phyloP scores from a whole-genome alignment of 2,329 filamentous ascomycete species.

The Cercospora zeae-maydis region DNA sequence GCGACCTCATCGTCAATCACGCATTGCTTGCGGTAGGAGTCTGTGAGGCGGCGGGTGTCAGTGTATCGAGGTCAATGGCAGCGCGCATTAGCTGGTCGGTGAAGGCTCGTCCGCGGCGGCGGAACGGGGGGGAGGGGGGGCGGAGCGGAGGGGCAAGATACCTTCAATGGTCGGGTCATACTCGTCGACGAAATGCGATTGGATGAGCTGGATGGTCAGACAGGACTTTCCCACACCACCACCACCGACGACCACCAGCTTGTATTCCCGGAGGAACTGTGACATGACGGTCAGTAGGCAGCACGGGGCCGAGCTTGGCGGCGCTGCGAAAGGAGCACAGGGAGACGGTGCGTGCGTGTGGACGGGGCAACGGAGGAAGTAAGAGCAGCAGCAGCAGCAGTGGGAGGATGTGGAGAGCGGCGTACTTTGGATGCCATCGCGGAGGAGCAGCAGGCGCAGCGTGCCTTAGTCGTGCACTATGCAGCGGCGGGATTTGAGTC shows the following conservation, averaged over 20 bases:
- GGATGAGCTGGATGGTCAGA: slow-evolving; percentile 81
- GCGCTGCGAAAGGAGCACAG: slow-evolving; percentile 1
- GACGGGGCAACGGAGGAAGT: slow-evolving; percentile 7
- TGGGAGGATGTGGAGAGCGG: slow-evolving; percentile 2
- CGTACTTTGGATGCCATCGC: slow-evolving; percentile 37
- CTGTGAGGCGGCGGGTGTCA: slow-evolving; percentile 50
- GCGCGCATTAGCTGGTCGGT: neutral
- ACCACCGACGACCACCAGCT: slow-evolving; percentile 86
- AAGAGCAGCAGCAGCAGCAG: neutral
- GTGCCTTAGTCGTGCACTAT: slow-evolving; percentile 7
- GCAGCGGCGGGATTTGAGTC: slow-evolving; percentile 11
- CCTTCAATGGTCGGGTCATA: slow-evolving; percentile 99
- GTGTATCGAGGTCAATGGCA: neutral
- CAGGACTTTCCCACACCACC: slow-evolving; percentile 99
- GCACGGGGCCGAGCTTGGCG: slow-evolving; percentile 8
- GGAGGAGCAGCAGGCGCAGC: slow-evolving; percentile 9
- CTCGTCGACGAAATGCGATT: slow-evolving; percentile 96
- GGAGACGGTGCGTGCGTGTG: slow-evolving; percentile 6
- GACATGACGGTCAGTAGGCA: slow-evolving; percentile 16
- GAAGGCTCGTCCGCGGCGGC: neutral
- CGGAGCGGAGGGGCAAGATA: too few species aligned
- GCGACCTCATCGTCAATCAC: slow-evolving; percentile 98
- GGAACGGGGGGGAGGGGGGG: slow-evolving; percentile 8
- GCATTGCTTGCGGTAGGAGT: slow-evolving; percentile 99
- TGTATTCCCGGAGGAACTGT: slow-evolving; percentile 54